Percentiles rank a stretch among this genome's conserved stretches.
Conservation (phyloP, 306 rosid species). For the Pachyrhizus erosus region DNA sequence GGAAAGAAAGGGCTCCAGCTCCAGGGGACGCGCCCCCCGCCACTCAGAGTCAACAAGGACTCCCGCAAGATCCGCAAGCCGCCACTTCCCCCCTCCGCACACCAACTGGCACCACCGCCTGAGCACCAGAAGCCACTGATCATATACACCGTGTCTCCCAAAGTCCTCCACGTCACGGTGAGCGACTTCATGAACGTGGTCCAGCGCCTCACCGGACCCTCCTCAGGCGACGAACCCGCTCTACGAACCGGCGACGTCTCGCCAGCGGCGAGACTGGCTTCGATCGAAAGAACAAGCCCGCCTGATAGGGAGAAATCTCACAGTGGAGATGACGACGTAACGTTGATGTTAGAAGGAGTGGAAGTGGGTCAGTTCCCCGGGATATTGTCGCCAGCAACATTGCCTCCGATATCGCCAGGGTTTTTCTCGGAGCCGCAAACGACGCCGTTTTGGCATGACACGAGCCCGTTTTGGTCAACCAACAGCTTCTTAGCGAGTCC, state of each 20-base stretch:
- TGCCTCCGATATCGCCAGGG: constrained; percentile 70
- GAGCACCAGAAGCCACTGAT: constrained; percentile 63
- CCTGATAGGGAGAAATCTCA: constrained; percentile 58
- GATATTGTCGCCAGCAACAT: constrained; percentile 69
- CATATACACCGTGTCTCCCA: constrained; percentile 90
- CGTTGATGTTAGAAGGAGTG: constrained; percentile 54
- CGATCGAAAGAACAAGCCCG: constrained; percentile 82
- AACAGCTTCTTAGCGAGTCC: constrained; percentile 68
- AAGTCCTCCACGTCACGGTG: constrained; percentile 67
- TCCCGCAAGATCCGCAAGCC: constrained; percentile 86
- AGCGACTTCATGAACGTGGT: constrained; percentile 84
- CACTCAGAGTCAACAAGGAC: constrained; percentile 72
- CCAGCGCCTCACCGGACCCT: constrained; percentile 89
- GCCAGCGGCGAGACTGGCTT: constrained; percentile 91
- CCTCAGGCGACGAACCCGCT: constrained; percentile 45
- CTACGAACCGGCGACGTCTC: constrained; percentile 65
- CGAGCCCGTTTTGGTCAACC: constrained; percentile 63
- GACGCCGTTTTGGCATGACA: constrained; percentile 52
- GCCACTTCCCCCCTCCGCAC: constrained; percentile 52
- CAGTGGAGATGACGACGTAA: constrained; percentile 38
- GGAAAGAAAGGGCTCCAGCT: constrained; percentile 63
- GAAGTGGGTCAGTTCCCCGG: constrained; percentile 76
- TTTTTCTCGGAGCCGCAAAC: constrained; percentile 64
- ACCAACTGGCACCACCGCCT: background rate
- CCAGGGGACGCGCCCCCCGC: constrained; percentile 86